Evolutionary conservation across 2,329 filamentous ascomycete genomes (phyloP).

Genomic region (Alternaria triticina): DNA sequence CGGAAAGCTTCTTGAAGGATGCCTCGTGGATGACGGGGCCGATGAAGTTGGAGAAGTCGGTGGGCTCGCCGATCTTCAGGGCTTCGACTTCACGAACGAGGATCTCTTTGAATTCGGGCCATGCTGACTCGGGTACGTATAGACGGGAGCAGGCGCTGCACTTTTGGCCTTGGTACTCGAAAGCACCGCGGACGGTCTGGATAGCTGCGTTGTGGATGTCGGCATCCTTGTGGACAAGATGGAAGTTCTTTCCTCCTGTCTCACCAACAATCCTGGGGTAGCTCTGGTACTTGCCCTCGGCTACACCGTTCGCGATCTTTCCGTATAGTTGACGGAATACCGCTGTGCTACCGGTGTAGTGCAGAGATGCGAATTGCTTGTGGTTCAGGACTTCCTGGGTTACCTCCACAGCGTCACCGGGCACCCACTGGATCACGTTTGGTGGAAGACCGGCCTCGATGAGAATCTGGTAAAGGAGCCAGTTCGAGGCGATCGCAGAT

Average conservation of each 20-base stretch:
- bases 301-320: conserved; percentile 80
- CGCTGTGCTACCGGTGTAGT: conserved; percentile 91
- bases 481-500: conserved; percentile 86
- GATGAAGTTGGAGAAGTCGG: conserved; percentile 78
- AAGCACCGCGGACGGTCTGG: conserved; percentile 84
- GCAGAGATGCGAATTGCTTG: conserved; percentile 84
- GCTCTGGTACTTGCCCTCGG: conserved; percentile 78
- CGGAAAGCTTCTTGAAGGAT: conserved; percentile 80
- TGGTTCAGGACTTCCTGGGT: conserved; percentile 79
- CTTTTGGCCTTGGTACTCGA: conserved; percentile 92
- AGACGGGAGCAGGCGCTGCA: conserved; percentile 83
- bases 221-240: conserved; percentile 78
- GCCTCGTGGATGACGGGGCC: conserved; percentile 84
- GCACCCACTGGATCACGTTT: conserved; percentile 92
- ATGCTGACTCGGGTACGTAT: conserved; percentile 78
- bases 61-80: conserved; percentile 74
- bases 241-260: conserved; percentile 94
- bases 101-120: conserved; percentile 72
- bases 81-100: conserved; percentile 72
- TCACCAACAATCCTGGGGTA: conserved; percentile 91
- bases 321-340: conserved; percentile 91
- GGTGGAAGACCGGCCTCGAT: conserved; percentile 88
- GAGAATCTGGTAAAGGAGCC: conserved; percentile 87
- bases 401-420: conserved; percentile 83
- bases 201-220: conserved; percentile 79